Conservation (phyloP, 2,329 filamentous ascomycete genomes). For the Penicillium sp. region DNA sequence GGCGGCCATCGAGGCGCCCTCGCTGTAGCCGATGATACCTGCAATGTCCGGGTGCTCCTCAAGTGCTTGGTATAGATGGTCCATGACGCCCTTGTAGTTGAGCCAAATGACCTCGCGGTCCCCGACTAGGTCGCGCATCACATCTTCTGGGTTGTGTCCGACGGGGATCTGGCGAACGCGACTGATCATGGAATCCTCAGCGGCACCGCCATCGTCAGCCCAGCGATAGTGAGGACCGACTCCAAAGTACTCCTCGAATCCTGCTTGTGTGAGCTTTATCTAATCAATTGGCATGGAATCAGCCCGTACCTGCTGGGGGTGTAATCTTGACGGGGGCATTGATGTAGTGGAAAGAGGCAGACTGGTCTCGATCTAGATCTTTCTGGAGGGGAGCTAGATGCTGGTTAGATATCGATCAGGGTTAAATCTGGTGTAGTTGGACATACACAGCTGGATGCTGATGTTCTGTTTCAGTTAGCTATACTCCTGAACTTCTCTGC, state of each 20-base stretch:
- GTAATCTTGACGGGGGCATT: constrained; percentile 23
- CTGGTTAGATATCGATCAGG: neutral
- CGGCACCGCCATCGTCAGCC: constrained; percentile 27
- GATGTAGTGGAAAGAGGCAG: constrained; percentile 28
- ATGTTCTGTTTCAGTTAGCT: constrained; percentile 19
- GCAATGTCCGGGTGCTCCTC: constrained; percentile 49
- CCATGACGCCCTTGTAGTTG: constrained; percentile 28
- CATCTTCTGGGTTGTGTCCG: constrained; percentile 24
- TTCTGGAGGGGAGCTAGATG: constrained; percentile 24
- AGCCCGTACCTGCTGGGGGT: constrained; percentile 20
- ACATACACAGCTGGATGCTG: constrained; percentile 22
- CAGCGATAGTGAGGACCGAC: constrained; percentile 27
- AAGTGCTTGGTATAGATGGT: constrained; percentile 49
- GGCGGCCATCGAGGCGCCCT: constrained; percentile 62
- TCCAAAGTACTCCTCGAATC: constrained; percentile 28
- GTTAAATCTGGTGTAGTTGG: neutral
- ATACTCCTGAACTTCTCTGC: neutral
- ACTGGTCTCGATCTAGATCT: constrained; percentile 19
- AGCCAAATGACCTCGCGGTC: constrained; percentile 22
- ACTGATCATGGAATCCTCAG: constrained; percentile 28
- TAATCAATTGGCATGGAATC: neutral
- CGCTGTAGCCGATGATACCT: constrained; percentile 65
- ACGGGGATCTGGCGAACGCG: constrained; percentile 27
- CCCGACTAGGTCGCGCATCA: constrained; percentile 21
- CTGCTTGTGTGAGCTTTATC: constrained; percentile 2